Evolutionary conservation across 2,329 filamentous ascomycete genomes (phyloP), one percentile per base, ranked within the genome.

Genomic region (Thelonectria rubi): DNA sequence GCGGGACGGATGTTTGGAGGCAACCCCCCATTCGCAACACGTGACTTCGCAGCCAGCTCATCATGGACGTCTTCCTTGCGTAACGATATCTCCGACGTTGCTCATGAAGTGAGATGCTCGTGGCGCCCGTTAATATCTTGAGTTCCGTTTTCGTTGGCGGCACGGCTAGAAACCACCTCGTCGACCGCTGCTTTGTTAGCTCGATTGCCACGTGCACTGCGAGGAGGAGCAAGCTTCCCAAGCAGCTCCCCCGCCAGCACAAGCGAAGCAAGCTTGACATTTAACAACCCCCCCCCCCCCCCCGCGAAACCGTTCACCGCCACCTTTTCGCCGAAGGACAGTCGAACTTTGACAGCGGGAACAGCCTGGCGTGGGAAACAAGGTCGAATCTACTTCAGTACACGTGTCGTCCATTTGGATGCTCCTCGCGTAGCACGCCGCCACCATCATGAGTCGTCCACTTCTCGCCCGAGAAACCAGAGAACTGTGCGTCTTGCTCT

Each of bases 391-490:
- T 40, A 7, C 7, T 18, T n/a, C 14, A 51, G 20, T 18, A 4
- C 20, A 10, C 3, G 21, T 30, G 10, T 26, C 21, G 10, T 21
- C 21, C 14, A 24, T 21, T 26, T 30, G 24, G 40, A 43, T 43
- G 20, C 45, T 47, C 5, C 21, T 47, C 21, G 45, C 21, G 15
- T 47, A 47, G 45, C 45, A 15, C 45, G 24, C 45, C 15, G 45
- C 21, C 45, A 17, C 15, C 45, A 47, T 47, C 15, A 55, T 55
- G 49, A 58, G 42, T 14, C 42, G 49, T 20, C 11, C 17, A 48
- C 39, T 94, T 79, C 92, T 91, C 63, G 82, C 85, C 73, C 87
- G 91, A 74, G 92, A 95, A 82, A 91, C 91, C 67, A 92, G 94
- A 79, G 92, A 94, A 84, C 88, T 94, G 91, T 94, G 84, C 78